These are phyloP conservation scores for Volvox carteri DNA, from an alignment of 163 green algal genomes.

Conservation along the genomic window DNA sequence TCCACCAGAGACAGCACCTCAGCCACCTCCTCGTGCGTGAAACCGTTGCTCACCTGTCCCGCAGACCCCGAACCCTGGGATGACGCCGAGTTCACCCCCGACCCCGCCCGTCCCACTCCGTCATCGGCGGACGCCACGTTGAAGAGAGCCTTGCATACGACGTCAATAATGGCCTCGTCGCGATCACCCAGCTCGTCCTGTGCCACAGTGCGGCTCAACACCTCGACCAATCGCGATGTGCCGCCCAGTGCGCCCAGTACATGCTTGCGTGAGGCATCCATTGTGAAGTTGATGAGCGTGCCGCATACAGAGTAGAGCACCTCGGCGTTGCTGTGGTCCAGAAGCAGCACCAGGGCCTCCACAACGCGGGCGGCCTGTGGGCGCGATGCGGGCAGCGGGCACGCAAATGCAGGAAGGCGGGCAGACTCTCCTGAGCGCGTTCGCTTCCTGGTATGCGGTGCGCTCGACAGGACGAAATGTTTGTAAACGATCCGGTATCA, in stretches of 20 bases:
- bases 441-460: no score
- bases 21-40: conserved; percentile 34
- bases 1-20: conserved; percentile 50
- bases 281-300: conserved; percentile 73
- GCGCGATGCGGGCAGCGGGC: no score
- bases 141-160: conserved; percentile 70
- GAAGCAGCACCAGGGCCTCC: conserved; percentile 70
- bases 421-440: no score
- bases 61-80: not conserved
- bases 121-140: conserved; percentile 61
- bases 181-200: conserved; percentile 44
- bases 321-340: conserved; percentile 72
- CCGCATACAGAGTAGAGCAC: conserved; percentile 69
- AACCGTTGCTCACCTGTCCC: not conserved
- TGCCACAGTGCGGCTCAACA: conserved; percentile 57
- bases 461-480: no score
- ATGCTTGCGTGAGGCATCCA: conserved; percentile 26
- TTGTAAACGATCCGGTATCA: no score
- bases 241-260: conserved; percentile 55
- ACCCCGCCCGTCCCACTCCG: not conserved
- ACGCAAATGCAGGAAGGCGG: not conserved
- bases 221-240: conserved; percentile 47
- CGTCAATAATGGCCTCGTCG: conserved; percentile 59
- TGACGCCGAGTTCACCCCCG: not conserved
- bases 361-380: conserved; percentile 58